Evolutionary conservation across 2,329 filamentous ascomycete species (phyloP).

Genomic region (Metarhizium robertsii): DNA sequence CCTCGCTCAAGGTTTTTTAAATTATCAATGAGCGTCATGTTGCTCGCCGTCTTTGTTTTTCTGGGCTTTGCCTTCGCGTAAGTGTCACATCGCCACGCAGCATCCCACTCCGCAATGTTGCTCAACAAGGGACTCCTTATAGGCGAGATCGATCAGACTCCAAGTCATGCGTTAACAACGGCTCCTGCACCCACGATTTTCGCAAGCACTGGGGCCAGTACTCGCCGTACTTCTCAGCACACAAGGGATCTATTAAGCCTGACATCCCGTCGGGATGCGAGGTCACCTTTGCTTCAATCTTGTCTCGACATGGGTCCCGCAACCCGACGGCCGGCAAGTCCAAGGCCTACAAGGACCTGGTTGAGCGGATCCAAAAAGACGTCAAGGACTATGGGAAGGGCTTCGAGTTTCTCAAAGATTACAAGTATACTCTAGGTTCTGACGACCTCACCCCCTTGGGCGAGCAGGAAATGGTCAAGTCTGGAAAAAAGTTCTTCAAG

Average conservation of each 20-base stretch:
- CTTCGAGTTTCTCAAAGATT: constrained; percentile 63
- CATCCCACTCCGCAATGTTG: not conserved
- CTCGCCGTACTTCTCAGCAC: constrained; percentile 71
- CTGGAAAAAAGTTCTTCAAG: constrained; percentile 65
- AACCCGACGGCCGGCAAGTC: constrained; percentile 68
- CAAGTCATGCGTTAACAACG: not conserved
- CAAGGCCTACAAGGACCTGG: constrained; percentile 49
- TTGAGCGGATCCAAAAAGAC: constrained; percentile 54
- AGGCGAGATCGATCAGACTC: constrained; percentile 6
- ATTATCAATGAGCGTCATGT: constrained; percentile 9
- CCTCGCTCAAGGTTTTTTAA: constrained; percentile 8
- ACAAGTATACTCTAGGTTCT: constrained; percentile 60
- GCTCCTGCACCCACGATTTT: constrained; percentile 45
- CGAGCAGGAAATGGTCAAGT: constrained; percentile 59
- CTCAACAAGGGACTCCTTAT: not conserved
- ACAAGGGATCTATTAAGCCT: constrained; percentile 48
- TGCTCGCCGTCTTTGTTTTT: constrained; percentile 8
- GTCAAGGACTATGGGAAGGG: constrained; percentile 49
- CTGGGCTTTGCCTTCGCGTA: constrained; percentile 12
- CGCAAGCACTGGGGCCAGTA: constrained; percentile 79
- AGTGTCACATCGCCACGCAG: not conserved
- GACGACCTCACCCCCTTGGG: constrained; percentile 63
- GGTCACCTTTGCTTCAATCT: constrained; percentile 69
- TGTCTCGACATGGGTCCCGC: constrained; percentile 78
- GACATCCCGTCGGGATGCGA: constrained; percentile 58